Percentiles rank a stretch among this genome's conserved stretches.
These are phyloP conservation scores for Solanum hybrid DNA, from an alignment of 305 asterid species.

Conservation along the genomic window DNA sequence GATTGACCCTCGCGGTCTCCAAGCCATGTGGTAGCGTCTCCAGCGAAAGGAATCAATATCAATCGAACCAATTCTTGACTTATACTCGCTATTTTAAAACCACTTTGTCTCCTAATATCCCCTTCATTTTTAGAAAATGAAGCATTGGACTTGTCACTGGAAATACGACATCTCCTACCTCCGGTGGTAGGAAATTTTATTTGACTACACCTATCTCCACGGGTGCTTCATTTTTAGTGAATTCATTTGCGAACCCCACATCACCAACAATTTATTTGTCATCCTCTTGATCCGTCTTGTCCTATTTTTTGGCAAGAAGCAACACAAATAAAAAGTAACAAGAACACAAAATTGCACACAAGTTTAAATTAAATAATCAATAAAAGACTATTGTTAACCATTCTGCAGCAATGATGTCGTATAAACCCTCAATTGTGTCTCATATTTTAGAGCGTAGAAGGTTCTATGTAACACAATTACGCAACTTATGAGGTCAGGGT, in stretches of 20 bases:
- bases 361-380: not conserved
- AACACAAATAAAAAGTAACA: not conserved
- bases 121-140: too few relatives aligned
- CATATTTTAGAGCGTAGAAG: not conserved
- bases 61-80: too few relatives aligned
- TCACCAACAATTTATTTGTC: not conserved
- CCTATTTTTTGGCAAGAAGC: not conserved
- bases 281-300: not conserved
- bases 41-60: too few relatives aligned
- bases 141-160: too few relatives aligned
- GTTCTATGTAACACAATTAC: not conserved
- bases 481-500: not conserved
- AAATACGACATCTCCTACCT: too few relatives aligned
- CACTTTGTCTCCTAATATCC: too few relatives aligned
- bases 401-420: rapidly evolving
- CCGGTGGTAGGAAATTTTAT: not conserved
- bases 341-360: not conserved
- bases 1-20: too few relatives aligned
- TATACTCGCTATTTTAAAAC: too few relatives aligned
- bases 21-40: too few relatives aligned
- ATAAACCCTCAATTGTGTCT: not conserved
- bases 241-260: not conserved
- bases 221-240: not conserved
- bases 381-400: not conserved
- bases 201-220: not conserved